These are phyloP conservation scores for Microbotryum intermedium DNA, from an alignment of 1,284 basidiomycete species.

Conservation along the genomic window DNA sequence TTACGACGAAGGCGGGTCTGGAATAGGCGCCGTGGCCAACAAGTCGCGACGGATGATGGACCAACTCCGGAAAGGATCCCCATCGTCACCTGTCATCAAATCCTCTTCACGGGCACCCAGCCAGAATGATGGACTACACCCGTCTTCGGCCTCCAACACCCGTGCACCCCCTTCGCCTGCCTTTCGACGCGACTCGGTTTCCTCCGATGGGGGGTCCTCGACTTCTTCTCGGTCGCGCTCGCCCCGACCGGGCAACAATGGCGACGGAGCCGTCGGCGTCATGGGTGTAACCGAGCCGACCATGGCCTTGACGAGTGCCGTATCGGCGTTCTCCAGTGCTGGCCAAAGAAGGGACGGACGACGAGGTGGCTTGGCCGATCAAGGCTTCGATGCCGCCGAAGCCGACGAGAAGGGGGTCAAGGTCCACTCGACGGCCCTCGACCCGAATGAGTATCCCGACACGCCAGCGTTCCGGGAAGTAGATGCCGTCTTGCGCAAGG, in stretches of 20 bases:
- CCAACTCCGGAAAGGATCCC: slow-evolving; percentile 1
- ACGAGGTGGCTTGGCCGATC: slow-evolving; percentile 22
- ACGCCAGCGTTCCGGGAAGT: slow-evolving; percentile 37
- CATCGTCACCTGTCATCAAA: neutral
- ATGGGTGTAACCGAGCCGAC: neutral
- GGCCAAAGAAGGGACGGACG: slow-evolving; percentile 18
- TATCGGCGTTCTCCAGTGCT: slow-evolving; percentile 22
- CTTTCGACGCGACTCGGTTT: neutral
- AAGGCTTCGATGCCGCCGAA: slow-evolving; percentile 9
- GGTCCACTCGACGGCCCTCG: neutral
- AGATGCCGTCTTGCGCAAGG: slow-evolving; percentile 59
- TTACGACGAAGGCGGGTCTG: too few species aligned
- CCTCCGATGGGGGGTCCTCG: neutral
- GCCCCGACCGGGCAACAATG: neutral
- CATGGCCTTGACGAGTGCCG: slow-evolving; percentile 12
- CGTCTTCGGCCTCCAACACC: neutral
- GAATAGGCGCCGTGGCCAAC: neutral
- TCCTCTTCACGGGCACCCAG: neutral
- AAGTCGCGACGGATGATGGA: slow-evolving; percentile 1
- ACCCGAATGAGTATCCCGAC: slow-evolving; percentile 29
- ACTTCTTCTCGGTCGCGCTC: neutral
- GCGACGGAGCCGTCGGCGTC: neutral
- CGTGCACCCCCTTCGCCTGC: neutral
- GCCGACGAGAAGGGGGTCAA: neutral
- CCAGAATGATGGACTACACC: neutral